These are phyloP conservation scores for Xylaria sp. DNA, from an alignment of 2,329 filamentous ascomycete genomes.

Conservation along the genomic window DNA sequence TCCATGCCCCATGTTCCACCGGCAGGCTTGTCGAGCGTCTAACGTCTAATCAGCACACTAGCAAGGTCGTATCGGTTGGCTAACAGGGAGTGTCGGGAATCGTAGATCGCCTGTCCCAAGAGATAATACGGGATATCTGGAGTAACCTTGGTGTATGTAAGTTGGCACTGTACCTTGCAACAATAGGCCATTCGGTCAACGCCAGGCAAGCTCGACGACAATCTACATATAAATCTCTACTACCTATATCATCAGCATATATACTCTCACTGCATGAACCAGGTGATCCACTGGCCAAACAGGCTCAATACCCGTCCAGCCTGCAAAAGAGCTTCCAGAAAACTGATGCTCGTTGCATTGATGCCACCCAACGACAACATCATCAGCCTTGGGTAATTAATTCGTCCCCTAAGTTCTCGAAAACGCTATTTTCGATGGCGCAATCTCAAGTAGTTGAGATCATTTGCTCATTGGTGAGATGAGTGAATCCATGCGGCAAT, in stretches of 20 bases:
- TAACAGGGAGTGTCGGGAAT: constrained; percentile 28
- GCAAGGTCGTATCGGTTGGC: constrained; percentile 18
- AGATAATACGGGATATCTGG: constrained; percentile 8
- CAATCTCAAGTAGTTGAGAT: neutral
- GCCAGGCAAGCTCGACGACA: neutral
- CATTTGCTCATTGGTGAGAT: neutral
- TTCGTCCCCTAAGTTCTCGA: constrained; percentile 5
- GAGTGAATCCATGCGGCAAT: constrained; percentile 2
- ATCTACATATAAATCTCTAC: neutral
- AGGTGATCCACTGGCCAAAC: constrained; percentile 33
- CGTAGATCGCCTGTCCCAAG: constrained; percentile 20
- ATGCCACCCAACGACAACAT: constrained; percentile 30
- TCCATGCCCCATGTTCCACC: constrained; percentile 36
- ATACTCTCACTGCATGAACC: constrained; percentile 37
- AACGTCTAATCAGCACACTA: constrained; percentile 14
- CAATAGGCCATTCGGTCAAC: no score
- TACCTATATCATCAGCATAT: neutral
- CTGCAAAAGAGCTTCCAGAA: constrained; percentile 44
- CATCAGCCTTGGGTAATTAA: constrained; percentile 35
- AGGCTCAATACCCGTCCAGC: constrained; percentile 37
- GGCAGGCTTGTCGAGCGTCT: constrained; percentile 40
- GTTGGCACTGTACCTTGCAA: neutral
- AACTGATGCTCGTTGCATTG: constrained; percentile 32
- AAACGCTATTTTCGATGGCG: neutral
- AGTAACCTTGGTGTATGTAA: neutral